Conservation (phyloP, 441 rosid genomes). For the Euphorbia celastroides region DNA sequence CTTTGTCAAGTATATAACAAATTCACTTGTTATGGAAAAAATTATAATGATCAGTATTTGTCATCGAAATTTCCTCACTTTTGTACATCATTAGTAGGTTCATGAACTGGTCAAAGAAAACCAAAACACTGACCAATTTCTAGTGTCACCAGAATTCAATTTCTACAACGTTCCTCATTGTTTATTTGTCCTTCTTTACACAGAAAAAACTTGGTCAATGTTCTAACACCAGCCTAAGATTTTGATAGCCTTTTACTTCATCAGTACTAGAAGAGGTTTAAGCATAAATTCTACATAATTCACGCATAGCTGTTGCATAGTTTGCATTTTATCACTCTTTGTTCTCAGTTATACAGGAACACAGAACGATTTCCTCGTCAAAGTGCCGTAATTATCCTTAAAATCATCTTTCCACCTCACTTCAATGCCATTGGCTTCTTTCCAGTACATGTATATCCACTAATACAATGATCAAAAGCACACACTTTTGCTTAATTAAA, state of each 20-base stretch:
- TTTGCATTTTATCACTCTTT: too few species aligned
- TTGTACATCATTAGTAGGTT: too few species aligned
- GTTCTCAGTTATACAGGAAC: too few species aligned
- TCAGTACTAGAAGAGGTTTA: neutral
- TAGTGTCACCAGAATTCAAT: neutral
- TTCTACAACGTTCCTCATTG: neutral
- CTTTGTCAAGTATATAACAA: neutral
- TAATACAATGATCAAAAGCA: neutral
- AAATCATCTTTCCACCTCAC: neutral
- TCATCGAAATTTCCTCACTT: neutral
- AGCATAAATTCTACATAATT: slow-evolving; percentile 1
- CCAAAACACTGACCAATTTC: too few species aligned
- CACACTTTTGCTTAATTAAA: slow-evolving; percentile 10
- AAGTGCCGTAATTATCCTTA: slow-evolving; percentile 1
- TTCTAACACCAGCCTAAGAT: neutral
- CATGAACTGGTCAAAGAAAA: too few species aligned
- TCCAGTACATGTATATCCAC: too few species aligned
- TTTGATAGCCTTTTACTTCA: neutral
- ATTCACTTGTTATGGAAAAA: neutral
- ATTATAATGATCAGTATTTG: neutral
- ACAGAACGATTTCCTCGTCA: too few species aligned
- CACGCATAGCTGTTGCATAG: neutral
- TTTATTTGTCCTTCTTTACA: neutral
- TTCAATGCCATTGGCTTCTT: neutral
- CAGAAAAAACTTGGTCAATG: neutral